Evolutionary conservation across 306 rosid genomes (phyloP).

Genomic region (Medicago truncatula): MtrunA17r5.0-ANR NC_053043.1:42231001-42231500

Average conservation of each 20-base stretch:
- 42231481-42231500: no score
- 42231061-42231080: conserved; percentile 89
- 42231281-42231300: conserved; percentile 37
- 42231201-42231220: conserved; percentile 51
- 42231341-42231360: conserved; percentile 33
- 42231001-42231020: conserved; percentile 88
- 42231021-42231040: conserved; percentile 87
- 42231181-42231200: conserved; percentile 32
- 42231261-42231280: conserved; percentile 42
- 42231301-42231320: conserved; percentile 45
- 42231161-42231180: conserved; percentile 41
- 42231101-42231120: conserved; percentile 77
- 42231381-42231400: background rate
- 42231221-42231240: conserved; percentile 5
- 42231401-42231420: background rate
- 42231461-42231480: no score
- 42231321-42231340: background rate
- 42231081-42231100: conserved; percentile 94
- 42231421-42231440: conserved; percentile 42
- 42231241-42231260: conserved; percentile 3
- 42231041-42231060: conserved; percentile 82
- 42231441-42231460: background rate
- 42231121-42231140: conserved; percentile 67
- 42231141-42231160: conserved; percentile 54
- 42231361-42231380: conserved; percentile 14